Percentiles rank a stretch among this genome's conserved stretches.
Evolutionary conservation across 2,329 filamentous ascomycete genomes (phyloP).

Genomic region (Diaporthe citriasiana): DNA sequence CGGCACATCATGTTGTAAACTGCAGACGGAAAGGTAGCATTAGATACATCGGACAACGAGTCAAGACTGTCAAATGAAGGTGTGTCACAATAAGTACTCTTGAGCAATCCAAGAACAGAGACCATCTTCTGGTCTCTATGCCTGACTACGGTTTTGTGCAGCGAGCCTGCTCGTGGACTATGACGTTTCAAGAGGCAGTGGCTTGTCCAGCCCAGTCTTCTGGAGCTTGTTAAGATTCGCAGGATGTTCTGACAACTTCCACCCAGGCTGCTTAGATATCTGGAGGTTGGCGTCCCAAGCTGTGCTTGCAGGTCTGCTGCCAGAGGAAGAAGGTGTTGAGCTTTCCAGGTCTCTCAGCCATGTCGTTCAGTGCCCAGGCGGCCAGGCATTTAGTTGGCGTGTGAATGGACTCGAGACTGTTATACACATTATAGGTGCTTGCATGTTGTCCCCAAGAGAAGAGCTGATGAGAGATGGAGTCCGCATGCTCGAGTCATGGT

Average conservation of each 20-base stretch:
- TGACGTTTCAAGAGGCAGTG: neutral
- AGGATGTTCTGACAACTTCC: no score
- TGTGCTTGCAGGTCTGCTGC: neutral
- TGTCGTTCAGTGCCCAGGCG: neutral
- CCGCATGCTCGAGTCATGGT: neutral
- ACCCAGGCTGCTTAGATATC: neutral
- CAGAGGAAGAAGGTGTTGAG: neutral
- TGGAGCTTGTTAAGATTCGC: neutral
- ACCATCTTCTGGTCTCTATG: neutral
- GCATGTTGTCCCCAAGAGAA: no score
- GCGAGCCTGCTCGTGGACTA: neutral
- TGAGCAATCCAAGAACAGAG: neutral
- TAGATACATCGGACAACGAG: neutral
- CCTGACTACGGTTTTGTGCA: neutral
- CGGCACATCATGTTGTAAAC: neutral
- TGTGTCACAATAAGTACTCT: neutral
- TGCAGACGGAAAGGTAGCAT: neutral
- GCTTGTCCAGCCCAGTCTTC: neutral
- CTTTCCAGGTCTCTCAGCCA: neutral
- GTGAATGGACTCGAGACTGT: neutral
- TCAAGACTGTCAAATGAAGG: neutral
- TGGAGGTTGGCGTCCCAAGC: no score
- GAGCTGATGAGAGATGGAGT: neutral
- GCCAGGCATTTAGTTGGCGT: no score
- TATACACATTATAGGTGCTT: neutral